These are phyloP conservation scores for Neurospora discreta DNA, from an alignment of 495 filamentous ascomycete genomes.

Conservation along the genomic window DNA sequence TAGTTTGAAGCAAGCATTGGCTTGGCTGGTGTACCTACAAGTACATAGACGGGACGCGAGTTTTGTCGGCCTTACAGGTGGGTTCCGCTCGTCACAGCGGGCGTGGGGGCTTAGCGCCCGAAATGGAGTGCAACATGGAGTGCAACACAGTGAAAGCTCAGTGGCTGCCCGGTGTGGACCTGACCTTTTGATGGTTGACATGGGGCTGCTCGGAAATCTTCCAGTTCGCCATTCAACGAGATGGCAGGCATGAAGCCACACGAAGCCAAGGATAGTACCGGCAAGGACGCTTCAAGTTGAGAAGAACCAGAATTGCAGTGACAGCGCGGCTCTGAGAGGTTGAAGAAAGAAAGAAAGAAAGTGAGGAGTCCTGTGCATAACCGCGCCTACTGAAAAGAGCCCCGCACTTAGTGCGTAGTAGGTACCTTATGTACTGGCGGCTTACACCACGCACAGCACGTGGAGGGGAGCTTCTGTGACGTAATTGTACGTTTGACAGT, in stretches of 20 bases:
- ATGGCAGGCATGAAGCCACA: not conserved
- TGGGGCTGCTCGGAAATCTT: not conserved
- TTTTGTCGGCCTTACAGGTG: not conserved
- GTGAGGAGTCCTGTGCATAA: not conserved
- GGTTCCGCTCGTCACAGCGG: not conserved
- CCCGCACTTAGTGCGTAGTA: not conserved
- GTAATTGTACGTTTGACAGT: not conserved
- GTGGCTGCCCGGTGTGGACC: not conserved
- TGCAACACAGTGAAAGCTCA: not conserved
- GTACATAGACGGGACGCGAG: not conserved
- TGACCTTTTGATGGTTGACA: not conserved
- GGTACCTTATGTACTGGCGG: not conserved
- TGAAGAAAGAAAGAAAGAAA: not conserved
- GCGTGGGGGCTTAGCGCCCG: not conserved
- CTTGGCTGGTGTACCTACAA: not conserved
- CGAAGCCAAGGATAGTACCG: not conserved
- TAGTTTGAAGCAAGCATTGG: not conserved
- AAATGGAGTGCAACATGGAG: not conserved
- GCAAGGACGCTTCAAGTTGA: no score
- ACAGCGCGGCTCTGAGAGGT: not conserved
- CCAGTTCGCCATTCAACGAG: not conserved
- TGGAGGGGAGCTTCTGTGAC: not conserved
- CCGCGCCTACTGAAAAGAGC: not conserved
- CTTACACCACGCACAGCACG: not conserved
- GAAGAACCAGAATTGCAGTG: not conserved